Evolutionary conservation across 2,329 filamentous ascomycete species (phyloP), one percentile per base, ranked within the genome.

Genomic region (Penicillium crustosum): DNA sequence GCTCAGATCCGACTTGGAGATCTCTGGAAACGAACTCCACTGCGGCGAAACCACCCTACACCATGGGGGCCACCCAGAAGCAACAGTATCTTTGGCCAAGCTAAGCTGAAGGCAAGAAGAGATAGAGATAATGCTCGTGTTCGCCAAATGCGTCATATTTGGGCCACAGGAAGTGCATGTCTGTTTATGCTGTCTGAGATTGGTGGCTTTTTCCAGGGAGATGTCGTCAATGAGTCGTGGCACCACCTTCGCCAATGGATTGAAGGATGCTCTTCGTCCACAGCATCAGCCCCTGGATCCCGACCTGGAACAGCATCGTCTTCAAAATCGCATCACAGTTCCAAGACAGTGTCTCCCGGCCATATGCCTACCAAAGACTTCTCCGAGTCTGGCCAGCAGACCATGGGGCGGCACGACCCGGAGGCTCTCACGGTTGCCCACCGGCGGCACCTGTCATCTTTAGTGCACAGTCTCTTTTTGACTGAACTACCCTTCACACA

Each of bases 111-210:
- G 27, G 77, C 83, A 23, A 82, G 89, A 12, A 84, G 91, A 29
- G 77, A 84, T 64, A 83, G 89, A 50, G 84, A 87, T 64, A 85
- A 85, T 27, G 71, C 78, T 17, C 83, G 93, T 19, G 82, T 84
- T 5, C 80, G 82, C 35, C 82, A 84, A 0, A 89, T 96, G 82
- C 86, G 94, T 17, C 89, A 87, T 61, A 84, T 93, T 0, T 99
- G 94, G 94, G 93, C 92, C 0, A 95, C 91, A 0, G 89, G 89
- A 65, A 92, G 90, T 68, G 90, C 92, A 2, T 89, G 91, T 1
- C 85, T 96, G 4, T 97, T 96, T 76, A 89, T 97, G 65, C 81
- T 97, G 4, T 91, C 90, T 0, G 93, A 97, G 71, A 88, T 91
- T 15, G 89, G 93, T 64, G 86, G 86, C 3, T 97, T 96, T 68